Percentiles rank a stretch among this genome's conserved stretches.
These are phyloP conservation scores for Penicillium freii DNA, from an alignment of 2,329 filamentous ascomycete species.

Conservation along the genomic window DNA sequence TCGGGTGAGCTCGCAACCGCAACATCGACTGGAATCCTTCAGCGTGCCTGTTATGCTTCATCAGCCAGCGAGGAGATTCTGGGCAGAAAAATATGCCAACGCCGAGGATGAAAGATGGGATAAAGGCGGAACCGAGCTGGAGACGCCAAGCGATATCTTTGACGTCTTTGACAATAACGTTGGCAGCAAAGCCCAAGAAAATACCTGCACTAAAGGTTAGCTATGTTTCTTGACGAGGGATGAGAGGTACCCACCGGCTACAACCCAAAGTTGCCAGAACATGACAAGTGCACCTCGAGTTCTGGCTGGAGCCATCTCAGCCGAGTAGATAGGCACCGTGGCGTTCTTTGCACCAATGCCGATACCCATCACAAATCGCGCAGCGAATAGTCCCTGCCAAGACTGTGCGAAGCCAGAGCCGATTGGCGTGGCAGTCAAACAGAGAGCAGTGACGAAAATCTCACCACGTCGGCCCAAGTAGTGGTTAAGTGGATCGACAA, in stretches of 20 bases:
- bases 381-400: slow-evolving; percentile 56
- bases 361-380: slow-evolving; percentile 57
- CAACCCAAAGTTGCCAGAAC: slow-evolving; percentile 49
- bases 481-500: slow-evolving; percentile 63
- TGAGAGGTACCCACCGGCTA: slow-evolving; percentile 11
- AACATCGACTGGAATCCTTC: slow-evolving; percentile 20
- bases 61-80: slow-evolving; percentile 30
- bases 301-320: slow-evolving; percentile 54
- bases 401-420: slow-evolving; percentile 60
- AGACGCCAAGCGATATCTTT: slow-evolving; percentile 61
- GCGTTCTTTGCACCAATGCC: slow-evolving; percentile 60
- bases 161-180: slow-evolving; percentile 61
- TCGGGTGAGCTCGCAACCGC: slow-evolving; percentile 22
- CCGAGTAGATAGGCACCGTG: slow-evolving; percentile 54
- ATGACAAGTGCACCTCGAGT: slow-evolving; percentile 57
- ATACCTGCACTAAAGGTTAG: slow-evolving; percentile 45
- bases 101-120: slow-evolving; percentile 59
- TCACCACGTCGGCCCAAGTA: slow-evolving; percentile 59
- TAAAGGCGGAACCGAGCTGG: slow-evolving; percentile 62
- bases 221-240: neutral
- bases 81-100: slow-evolving; percentile 28
- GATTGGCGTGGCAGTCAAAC: slow-evolving; percentile 65
- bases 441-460: slow-evolving; percentile 61
- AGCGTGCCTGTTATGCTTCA: slow-evolving; percentile 18
- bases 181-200: slow-evolving; percentile 64